Percentiles rank a stretch among this genome's conserved stretches.
Evolutionary conservation across 441 rosid species (phyloP).

Genomic region (Erodium moschatum): DNA sequence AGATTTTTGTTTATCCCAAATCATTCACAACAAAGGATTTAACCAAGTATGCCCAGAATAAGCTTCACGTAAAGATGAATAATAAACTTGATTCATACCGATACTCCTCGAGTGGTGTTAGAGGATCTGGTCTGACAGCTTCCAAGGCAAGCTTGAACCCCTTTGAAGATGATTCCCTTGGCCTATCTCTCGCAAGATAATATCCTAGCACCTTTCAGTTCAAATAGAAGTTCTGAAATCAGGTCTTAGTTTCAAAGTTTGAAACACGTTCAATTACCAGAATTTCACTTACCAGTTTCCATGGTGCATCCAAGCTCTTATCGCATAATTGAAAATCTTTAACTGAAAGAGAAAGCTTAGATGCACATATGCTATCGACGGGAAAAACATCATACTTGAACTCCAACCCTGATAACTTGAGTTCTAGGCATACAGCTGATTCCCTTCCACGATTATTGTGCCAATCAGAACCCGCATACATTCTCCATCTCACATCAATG

Average conservation of each 20-base stretch:
- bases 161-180: constrained; percentile 77
- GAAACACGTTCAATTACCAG: constrained; percentile 11
- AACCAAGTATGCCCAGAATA: constrained; percentile 1
- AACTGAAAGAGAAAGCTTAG: constrained; percentile 62
- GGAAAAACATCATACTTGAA: constrained; percentile 62
- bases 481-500: constrained; percentile 67
- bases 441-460: constrained; percentile 43
- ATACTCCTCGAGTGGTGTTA: constrained; percentile 88
- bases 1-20: too few species aligned
- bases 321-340: constrained; percentile 74
- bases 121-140: constrained; percentile 87
- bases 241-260: constrained; percentile 13
- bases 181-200: constrained; percentile 75
- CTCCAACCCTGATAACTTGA: constrained; percentile 55
- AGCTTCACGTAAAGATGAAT: background rate
- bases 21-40: background rate
- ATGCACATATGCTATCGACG: constrained; percentile 48
- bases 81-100: constrained; percentile 39
- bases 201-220: constrained; percentile 65
- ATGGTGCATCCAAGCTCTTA: constrained; percentile 64
- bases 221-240: constrained; percentile 20
- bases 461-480: constrained; percentile 90
- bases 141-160: constrained; percentile 75
- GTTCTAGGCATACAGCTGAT: constrained; percentile 53
- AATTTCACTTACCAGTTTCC: constrained; percentile 57